Base-by-base conservation (phyloP, 2,329 filamentous ascomycete species). In the Keithomyces neogunnii region DNA sequence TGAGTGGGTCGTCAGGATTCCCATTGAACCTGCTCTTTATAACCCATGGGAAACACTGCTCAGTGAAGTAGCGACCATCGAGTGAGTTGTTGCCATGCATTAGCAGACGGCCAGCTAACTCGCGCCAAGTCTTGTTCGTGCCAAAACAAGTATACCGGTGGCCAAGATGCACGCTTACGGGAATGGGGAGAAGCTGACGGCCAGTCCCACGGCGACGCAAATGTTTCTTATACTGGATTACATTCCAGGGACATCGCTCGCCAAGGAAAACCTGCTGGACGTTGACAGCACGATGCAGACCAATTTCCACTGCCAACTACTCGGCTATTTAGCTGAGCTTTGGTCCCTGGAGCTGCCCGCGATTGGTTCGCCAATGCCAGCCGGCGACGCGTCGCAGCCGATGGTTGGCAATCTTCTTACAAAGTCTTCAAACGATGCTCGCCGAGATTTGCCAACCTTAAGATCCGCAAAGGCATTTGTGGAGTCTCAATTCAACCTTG, bases 241-340 rank as follows among this genome's bases (percentile, higher is more conserved):
- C 40, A 49, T 49, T 5, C 47, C 38, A 2, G 35, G 47, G 48
- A 1, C 46, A n/a, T 33, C 46, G 38, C 46, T 48, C 29, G 56
- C 45, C 51, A 58, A 3, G 39, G 33, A 48, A 48, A 48, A 30
- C 8, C 32, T 48, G 11, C 50, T 64, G 3, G 46, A 57, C 42
- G 54, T 56, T 4, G 47, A 50, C 32, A 48, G 53, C 26, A 36
- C 57, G 1, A 28, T 53, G 10, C 31, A 49, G 19, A 45, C 51
- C 5, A 39, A 60, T 45, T 54, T 63, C 36, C 48, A 63, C 9
- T 51, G 55, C 5, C 50, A 65, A 48, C 56, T 64, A 26, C 48
- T 57, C 10, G 38, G 19, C 33, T 39, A 29, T 32, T 26, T 11
- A n/a, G 26, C 4, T 29, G 32, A 47, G 29, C 19, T 33, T 45